Conservation (phyloP, 257 asterid species). For the Vinca minor region DNA sequence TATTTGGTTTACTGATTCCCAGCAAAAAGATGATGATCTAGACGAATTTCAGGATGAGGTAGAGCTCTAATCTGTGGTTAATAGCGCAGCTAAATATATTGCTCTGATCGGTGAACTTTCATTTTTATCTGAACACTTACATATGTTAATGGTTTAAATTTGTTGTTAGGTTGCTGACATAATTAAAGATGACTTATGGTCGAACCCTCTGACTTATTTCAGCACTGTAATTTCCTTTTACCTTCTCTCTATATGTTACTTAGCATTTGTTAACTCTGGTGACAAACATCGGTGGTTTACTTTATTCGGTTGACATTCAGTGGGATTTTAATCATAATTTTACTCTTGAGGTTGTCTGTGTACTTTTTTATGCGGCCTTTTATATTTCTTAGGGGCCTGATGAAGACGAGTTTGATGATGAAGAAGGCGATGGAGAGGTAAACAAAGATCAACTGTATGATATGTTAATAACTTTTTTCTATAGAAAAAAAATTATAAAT, state of each 20-base stretch:
- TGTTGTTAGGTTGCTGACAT: constrained; percentile 44
- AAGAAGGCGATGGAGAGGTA: constrained; percentile 38
- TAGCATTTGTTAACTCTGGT: not conserved
- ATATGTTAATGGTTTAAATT: not conserved
- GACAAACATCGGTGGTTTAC: not conserved
- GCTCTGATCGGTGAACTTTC: not conserved
- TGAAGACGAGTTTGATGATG: constrained; percentile 35
- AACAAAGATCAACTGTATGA: not conserved
- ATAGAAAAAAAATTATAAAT: no score
- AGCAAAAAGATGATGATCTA: constrained; percentile 52
- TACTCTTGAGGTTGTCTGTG: not conserved
- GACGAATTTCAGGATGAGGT: constrained; percentile 89
- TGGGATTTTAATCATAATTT: not conserved
- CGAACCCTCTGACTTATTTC: constrained; percentile 52
- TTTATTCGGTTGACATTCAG: not conserved
- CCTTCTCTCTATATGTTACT: not conserved
- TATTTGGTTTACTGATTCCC: constrained; percentile 61
- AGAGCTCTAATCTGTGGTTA: constrained; percentile 7
- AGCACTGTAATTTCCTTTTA: constrained; percentile 27
- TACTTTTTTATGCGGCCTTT: not conserved
- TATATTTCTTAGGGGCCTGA: constrained; percentile 27
- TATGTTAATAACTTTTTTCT: no score
- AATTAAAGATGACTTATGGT: constrained; percentile 63
- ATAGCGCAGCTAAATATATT: not conserved
- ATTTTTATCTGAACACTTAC: not conserved